Percentiles rank a stretch among this genome's conserved stretches.
Evolutionary conservation across 805 yeast species (phyloP).

Genomic region (Wickerhamomyces bisporus): DNA sequence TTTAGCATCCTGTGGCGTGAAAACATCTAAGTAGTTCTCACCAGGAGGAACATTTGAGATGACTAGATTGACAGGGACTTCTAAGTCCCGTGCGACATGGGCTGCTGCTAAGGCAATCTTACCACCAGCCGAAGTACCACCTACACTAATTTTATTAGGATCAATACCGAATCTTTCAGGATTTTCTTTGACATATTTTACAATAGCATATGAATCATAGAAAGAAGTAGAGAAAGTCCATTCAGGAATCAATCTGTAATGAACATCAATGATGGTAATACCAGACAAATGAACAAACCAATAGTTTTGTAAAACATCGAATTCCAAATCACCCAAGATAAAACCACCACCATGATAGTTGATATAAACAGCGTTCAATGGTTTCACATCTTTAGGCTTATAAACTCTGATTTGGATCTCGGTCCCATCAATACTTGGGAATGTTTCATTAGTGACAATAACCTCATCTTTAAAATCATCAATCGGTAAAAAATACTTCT

Average conservation of each 20-base stretch:
- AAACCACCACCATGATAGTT: slow-evolving; percentile 9
- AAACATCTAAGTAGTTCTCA: slow-evolving; percentile 1
- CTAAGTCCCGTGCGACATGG: slow-evolving; percentile 1
- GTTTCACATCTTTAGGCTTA: neutral
- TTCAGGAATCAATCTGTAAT: slow-evolving; percentile 4
- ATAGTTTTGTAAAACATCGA: slow-evolving; percentile 1
- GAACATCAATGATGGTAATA: slow-evolving; percentile 13
- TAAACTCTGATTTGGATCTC: slow-evolving; percentile 2
- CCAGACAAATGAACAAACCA: slow-evolving; percentile 17
- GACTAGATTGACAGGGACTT: neutral
- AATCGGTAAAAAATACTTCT: neutral
- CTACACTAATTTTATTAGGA: neutral
- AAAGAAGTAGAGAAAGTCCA: slow-evolving; percentile 2
- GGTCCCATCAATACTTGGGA: slow-evolving; percentile 1
- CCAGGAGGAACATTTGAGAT: slow-evolving; percentile 2
- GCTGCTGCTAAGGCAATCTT: neutral
- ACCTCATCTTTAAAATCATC: neutral
- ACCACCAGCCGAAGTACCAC: slow-evolving; percentile 4
- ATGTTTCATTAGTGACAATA: neutral
- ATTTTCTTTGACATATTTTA: neutral
- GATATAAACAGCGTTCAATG: neutral
- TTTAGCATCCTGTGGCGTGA: neutral
- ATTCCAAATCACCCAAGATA: slow-evolving; percentile 1
- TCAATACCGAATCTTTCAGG: slow-evolving; percentile 1
- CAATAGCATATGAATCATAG: slow-evolving; percentile 7